Conservation (phyloP, 108 stramenopile species). For the Craspedostauros australis region DNA sequence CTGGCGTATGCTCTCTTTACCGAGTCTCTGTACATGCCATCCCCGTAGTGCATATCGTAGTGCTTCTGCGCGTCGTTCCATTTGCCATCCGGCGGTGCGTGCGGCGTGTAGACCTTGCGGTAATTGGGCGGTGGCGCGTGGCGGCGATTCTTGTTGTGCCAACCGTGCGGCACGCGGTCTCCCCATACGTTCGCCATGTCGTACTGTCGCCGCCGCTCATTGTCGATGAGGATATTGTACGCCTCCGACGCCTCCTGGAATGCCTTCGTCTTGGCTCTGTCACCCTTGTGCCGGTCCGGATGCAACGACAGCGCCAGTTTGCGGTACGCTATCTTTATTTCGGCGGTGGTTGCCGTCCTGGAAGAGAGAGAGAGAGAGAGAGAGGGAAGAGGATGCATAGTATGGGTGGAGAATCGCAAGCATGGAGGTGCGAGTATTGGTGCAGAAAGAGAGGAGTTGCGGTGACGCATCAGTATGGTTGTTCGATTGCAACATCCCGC, state of each 20-base stretch:
- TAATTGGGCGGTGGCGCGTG: conserved; percentile 44
- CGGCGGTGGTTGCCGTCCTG: conserved; percentile 51
- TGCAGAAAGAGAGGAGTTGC: no score
- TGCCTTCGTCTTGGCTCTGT: conserved; percentile 38
- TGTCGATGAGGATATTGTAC: conserved; percentile 54
- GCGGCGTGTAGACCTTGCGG: conserved; percentile 75
- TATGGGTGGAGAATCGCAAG: background rate
- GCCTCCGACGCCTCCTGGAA: conserved; percentile 73
- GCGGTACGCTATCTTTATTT: conserved; percentile 77
- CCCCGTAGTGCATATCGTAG: conserved; percentile 85
- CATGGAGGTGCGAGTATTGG: background rate
- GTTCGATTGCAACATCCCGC: background rate
- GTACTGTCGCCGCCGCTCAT: conserved; percentile 33
- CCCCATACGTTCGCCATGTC: conserved; percentile 17
- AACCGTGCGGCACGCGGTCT: conserved; percentile 12
- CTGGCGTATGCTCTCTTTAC: conserved; percentile 53
- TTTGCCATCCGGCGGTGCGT: conserved; percentile 64
- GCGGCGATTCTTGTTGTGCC: conserved; percentile 35
- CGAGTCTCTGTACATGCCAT: conserved; percentile 75
- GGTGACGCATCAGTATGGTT: background rate
- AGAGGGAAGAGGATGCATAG: background rate
- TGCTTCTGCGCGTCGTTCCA: conserved; percentile 68
- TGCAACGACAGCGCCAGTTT: conserved; percentile 62
- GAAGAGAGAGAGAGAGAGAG: conserved; percentile 20
- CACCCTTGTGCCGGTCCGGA: conserved; percentile 67